Base-by-base conservation (phyloP, 2,329 filamentous ascomycete genomes). In the Fusarium coffeatum region DNA sequence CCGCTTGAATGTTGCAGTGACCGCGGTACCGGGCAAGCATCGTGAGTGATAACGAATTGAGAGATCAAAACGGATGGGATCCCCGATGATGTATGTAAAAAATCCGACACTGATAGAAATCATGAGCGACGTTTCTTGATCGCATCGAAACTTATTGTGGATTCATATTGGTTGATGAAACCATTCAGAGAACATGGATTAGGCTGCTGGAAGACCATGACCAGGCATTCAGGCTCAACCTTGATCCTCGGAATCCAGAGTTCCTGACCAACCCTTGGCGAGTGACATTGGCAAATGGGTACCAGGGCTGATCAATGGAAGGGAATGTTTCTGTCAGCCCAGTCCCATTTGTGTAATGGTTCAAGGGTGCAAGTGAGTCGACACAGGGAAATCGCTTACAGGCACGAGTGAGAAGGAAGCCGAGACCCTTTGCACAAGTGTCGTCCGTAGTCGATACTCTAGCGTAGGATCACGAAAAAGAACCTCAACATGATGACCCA, bases 61-160 rank as follows among this genome's bases (percentile, higher is more conserved):
- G 16, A 27, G 23, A 23, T 32, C 25, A 23, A 23, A 45, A 55
- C 20, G 20, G 53, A 43, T 45, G 34, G 53, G n/a, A 54, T 43
- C 45, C 23, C 47, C 42, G 32, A 40, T 37, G 42, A 20, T n/a
- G 18, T 42, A 20, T n/a, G 20, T 42, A 27, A 40, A 51, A 41
- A 55, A 27, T 12, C 5, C 34, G 32, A 53, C 16, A 16, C 3
- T 7, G 12, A 16, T 30, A 22, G 34, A 61, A 43, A 23, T 15
- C 34, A 23, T n/a, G 59, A 47, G 32, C n/a, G 10, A 16, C 28
- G 43, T 58, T 64, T 64, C 30, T 48, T 55, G 50, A 60, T 40
- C 16, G 22, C 30, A 40, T 60, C 43, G 59, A 64, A 64, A 64
- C 61, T 48, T 64, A 45, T 49, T 65, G 46, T 65, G 62, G 61